A percentile compares a stretch with the other conserved stretches of the same genome.
Conservation (phyloP, 148 eudicot species). For the Fallopia convolvulus region DNA sequence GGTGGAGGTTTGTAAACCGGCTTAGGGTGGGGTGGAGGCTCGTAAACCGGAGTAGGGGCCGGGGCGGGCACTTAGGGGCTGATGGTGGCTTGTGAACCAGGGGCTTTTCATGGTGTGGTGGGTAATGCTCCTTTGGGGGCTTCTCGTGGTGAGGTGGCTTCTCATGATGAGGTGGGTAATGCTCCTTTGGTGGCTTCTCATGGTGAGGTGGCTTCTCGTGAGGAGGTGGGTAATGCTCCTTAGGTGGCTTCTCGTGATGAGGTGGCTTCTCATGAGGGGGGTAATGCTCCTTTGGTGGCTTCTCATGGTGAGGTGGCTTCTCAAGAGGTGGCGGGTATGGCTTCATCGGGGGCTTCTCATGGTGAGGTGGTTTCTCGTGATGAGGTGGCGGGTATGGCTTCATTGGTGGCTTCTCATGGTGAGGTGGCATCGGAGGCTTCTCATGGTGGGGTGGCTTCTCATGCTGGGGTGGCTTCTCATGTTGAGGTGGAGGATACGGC, state of each 20-base stretch:
- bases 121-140: neutral
- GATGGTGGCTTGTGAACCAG: neutral
- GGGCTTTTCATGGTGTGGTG: constrained; percentile 1
- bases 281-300: neutral
- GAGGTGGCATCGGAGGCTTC: neutral
- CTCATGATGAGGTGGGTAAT: neutral
- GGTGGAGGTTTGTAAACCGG: neutral
- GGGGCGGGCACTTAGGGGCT: neutral
- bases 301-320: neutral
- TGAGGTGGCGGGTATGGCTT: neutral
- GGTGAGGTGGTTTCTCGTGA: neutral
- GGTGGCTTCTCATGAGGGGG: too few species aligned
- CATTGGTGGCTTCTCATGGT: neutral
- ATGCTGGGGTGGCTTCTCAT: neutral
- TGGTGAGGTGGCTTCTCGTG: neutral
- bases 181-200: neutral
- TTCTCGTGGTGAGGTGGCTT: neutral
- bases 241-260: neutral
- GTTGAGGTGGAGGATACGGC: neutral
- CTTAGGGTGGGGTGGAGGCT: neutral
- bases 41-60: neutral
- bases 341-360: neutral
- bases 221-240: neutral
- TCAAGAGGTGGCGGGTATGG: neutral
- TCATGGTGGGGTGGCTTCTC: constrained; percentile 1